Evolutionary conservation across 202 grass and related monocot species (phyloP), one percentile per base, ranked within the genome.

Genomic region (Schoenoplectus triqueter): DNA sequence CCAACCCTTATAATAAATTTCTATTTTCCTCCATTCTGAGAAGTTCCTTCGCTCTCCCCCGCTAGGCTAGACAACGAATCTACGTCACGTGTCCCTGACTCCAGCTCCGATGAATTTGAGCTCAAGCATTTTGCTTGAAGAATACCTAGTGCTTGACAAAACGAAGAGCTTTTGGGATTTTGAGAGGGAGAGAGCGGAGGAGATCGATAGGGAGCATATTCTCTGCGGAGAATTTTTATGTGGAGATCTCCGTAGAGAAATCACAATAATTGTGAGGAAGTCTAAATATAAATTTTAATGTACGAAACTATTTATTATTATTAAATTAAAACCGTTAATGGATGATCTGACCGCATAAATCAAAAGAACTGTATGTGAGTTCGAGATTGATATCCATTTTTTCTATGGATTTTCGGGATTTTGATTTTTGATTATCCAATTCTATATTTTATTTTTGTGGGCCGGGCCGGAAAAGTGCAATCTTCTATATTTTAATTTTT

Each of bases 21-120:
- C 90, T 88, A 82, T 94, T 98, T 88, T 95, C 96, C 81, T 99
- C 90, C 52, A 87, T 87, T 84, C 0, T 83, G 52, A 99, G 91
- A 20, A 95, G 89, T 87, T 94, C 91, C 59, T 99, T 90, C 64
- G 95, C 91, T 92, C 73, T 90, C 84, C 46, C 86, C 90, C 20
- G 92, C 64, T 44, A 84, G 78, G 42, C 82, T 86, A 70, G 84
- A 61, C 86, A 94, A 52, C 85, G 84, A 88, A 8, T 84, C 80
- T 52, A 68, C 72, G 2, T 47, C 59, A 75, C 61, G 31, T 62
- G 70, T 2, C 83, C 7, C 65, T 19, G 52, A 57, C 31, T 8
- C 66, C 86, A 5, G 66, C 86, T 15, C 79, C 83, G 19, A 83
- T 66, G 44, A 57, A 18, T 71, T 69, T 71, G 86, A 62, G 14